A percentile compares a stretch with the other conserved stretches of the same genome.
These are phyloP conservation scores for Avena sativa DNA, from an alignment of 176 grass and related monocot species.

Conservation along the genomic window DNA sequence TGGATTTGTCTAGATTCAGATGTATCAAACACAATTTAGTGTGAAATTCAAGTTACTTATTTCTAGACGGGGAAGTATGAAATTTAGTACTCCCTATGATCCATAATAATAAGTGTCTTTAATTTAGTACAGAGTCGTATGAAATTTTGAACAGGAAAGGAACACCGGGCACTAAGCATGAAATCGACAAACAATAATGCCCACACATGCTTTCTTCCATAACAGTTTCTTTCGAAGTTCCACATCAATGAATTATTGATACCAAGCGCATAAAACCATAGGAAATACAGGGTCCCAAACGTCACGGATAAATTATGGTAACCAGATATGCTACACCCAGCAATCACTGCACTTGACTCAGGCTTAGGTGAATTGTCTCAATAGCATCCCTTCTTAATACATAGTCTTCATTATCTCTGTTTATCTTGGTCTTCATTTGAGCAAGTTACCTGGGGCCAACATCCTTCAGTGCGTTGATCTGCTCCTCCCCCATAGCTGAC, in stretches of 20 bases:
- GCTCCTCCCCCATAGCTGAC: slow-evolving; percentile 83
- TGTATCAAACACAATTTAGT: too few species aligned
- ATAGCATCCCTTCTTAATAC: slow-evolving; percentile 36
- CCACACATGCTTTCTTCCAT: not conserved
- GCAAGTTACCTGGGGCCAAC: slow-evolving; percentile 66
- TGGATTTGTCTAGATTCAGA: too few species aligned
- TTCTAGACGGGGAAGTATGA: too few species aligned
- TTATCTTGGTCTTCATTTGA: slow-evolving; percentile 11
- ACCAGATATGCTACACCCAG: slow-evolving; percentile 53
- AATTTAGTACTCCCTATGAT: not conserved
- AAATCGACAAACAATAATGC: slow-evolving; percentile 4
- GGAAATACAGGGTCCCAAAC: slow-evolving; percentile 45
- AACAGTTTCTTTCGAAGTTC: not conserved
- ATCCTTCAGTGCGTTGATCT: slow-evolving; percentile 73
- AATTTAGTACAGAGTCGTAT: too few species aligned
- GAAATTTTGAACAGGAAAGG: not conserved
- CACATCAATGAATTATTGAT: slow-evolving; percentile 45
- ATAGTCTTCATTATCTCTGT: slow-evolving; percentile 13
- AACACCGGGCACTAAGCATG: not conserved
- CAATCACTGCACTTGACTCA: slow-evolving; percentile 73
- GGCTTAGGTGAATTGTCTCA: slow-evolving; percentile 40
- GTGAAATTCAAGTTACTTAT: too few species aligned
- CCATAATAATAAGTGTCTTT: too few species aligned
- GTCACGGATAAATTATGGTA: slow-evolving; percentile 34
- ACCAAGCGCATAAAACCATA: slow-evolving; percentile 47